Base-by-base conservation (phyloP, 208 protist species). In the Trypanosoma vivax region DNA sequence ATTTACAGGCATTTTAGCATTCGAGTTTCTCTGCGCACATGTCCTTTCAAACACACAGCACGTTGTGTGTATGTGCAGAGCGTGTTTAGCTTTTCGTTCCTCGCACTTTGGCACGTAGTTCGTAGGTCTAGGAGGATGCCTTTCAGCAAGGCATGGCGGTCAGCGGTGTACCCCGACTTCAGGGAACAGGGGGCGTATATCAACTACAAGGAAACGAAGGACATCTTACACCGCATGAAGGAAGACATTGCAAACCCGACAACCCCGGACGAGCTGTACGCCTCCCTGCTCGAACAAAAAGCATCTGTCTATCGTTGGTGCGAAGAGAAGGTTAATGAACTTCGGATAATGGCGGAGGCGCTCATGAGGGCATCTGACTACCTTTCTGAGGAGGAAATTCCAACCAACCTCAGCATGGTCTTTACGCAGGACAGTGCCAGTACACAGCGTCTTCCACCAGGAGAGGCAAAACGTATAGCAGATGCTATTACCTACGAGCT, bases 191-290 rank as follows among this genome's bases (percentile, higher is more conserved):
- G 79, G 28, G 87, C 77, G 34, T 90, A 91, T 51, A 77, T 90
- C 28, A 79, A 91, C 40, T 90, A 94, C 76, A 94, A 94, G 51
- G 73, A 69, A 25, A 88, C 71, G 0, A 94, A 90, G 51, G 79
- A 85, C 23, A 91, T 90, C 19, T 78, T 91, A 21, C 77, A 86
- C 45, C 75, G 79, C 39, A 90, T 94, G 73, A 91, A 91, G 73
- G 72, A 90, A 25, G 76, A 90, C 46, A 85, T 84, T 49, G 87
- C 73, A 21, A 90, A 94, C 63, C 80, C 79, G 6, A 59, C 73
- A 28, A 91, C 79, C 7, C 83, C 81, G 0, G 76, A 88, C 46
- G 83, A 90, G 65, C 65, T 94, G 18, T 90, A 83, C 58, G 39
- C 62, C 40, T 81, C 83, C 9, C 53, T 91, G 19, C 42, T 88